Conservation (phyloP, 257 asterid genomes). For the Salvia miltiorrhiza region DNA sequence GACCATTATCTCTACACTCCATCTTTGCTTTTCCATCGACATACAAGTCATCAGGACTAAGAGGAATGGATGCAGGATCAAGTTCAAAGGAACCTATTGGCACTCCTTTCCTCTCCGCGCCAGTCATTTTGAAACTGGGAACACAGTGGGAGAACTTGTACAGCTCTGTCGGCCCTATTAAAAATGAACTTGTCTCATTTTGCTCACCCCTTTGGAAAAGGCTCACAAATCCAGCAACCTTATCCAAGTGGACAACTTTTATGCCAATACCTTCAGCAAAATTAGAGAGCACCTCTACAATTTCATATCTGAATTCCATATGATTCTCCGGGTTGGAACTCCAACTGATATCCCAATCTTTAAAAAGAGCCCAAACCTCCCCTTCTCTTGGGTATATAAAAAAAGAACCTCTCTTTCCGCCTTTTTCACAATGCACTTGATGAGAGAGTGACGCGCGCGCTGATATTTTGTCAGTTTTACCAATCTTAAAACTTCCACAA, state of each 20-base stretch:
- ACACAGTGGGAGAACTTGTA: conserved; percentile 50
- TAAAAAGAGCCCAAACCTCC: conserved; percentile 60
- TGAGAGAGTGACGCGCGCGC: conserved; percentile 41
- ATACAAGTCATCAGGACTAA: conserved; percentile 32
- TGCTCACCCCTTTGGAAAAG: conserved; percentile 38
- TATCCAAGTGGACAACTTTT: conserved; percentile 42
- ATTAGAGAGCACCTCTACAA: conserved; percentile 56
- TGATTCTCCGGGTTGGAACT: conserved; percentile 29
- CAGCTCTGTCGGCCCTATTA: conserved; percentile 29
- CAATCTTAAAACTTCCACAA: conserved; percentile 53
- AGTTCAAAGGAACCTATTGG: conserved; percentile 57
- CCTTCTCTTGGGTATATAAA: conserved; percentile 49
- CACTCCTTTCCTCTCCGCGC: conserved; percentile 45
- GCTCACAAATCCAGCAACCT: conserved; percentile 48
- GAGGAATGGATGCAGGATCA: conserved; percentile 46
- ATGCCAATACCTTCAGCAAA: conserved; percentile 31
- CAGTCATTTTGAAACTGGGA: conserved; percentile 44
- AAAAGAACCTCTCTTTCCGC: conserved; percentile 25
- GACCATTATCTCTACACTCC: background rate
- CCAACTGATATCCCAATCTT: conserved; percentile 53
- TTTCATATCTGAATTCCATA: conserved; percentile 37
- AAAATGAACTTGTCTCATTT: conserved; percentile 9
- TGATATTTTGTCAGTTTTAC: conserved; percentile 18
- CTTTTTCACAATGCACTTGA: conserved; percentile 38
- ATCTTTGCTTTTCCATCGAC: conserved; percentile 31